A percentile compares a stretch with the other conserved stretches of the same genome.
These are phyloP conservation scores for Suillus clintonianus DNA, from an alignment of 768 basidiomycete species.

Conservation along the genomic window DNA sequence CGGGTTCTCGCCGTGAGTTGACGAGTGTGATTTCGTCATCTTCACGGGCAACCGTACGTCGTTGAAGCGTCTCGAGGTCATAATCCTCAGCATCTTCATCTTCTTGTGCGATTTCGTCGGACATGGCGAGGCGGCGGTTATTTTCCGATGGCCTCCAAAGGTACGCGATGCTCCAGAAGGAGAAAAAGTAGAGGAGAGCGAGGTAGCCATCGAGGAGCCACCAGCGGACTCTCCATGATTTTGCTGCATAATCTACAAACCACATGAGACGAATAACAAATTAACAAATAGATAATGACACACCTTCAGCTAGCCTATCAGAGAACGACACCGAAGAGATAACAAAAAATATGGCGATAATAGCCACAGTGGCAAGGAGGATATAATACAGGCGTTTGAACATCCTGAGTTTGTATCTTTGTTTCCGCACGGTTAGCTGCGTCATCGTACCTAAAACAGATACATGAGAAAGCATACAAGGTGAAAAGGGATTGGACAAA, in stretches of 20 bases:
- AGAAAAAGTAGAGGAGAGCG: conserved; percentile 80
- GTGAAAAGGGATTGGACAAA: conserved; percentile 34
- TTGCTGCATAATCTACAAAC: conserved; percentile 83
- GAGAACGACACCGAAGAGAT: conserved; percentile 92
- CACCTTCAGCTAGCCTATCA: conserved; percentile 88
- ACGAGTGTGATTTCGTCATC: conserved; percentile 76
- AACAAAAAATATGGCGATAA: conserved; percentile 88
- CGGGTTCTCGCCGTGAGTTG: conserved; percentile 53
- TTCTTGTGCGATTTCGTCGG: conserved; percentile 93
- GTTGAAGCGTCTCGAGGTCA: conserved; percentile 76
- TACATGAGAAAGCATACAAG: background rate
- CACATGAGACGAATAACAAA: background rate
- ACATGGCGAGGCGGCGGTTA: conserved; percentile 92
- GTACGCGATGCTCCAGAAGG: conserved; percentile 81
- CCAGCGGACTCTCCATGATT: conserved; percentile 90
- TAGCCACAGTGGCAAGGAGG: conserved; percentile 76
- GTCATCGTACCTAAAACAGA: conserved; percentile 72
- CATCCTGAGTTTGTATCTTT: conserved; percentile 85
- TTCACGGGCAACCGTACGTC: conserved; percentile 49
- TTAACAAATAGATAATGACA: conserved; percentile 15
- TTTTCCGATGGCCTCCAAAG: conserved; percentile 93
- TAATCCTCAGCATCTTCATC: conserved; percentile 94
- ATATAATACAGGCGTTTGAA: conserved; percentile 86
- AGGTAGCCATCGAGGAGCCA: conserved; percentile 97
- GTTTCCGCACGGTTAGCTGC: conserved; percentile 84